Evolutionary conservation across 2,329 filamentous ascomycete species (phyloP), one percentile per base, ranked within the genome.

Genomic region (Trichophyton benhamiae): DNA sequence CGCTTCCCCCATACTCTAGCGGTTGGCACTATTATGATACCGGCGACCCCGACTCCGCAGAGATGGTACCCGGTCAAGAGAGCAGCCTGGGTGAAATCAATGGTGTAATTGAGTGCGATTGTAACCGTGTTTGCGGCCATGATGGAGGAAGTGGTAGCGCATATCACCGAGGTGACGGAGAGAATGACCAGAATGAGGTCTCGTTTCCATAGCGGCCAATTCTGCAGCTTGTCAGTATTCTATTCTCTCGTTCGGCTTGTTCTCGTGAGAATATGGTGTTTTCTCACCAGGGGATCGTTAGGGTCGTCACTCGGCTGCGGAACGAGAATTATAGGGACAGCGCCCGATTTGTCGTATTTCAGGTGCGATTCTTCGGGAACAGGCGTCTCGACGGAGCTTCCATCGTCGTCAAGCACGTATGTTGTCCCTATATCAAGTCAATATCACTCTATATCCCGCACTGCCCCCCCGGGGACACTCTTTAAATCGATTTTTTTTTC

Each of bases 1-100:
- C 91, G 82, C 75, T 96, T 96, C 44, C 92, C 92, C 88, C 89
- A 96, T 65, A 96, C 87, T 62, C 91, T 84, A 20, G 89, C 90
- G 0, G 87, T 89, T 0, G 92, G 89, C 2, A 96, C 91, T 74
- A 91, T 91, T 65, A 96, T 80, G 72, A 94, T 84, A 58, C 89
- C 91, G 0, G 87, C 87, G 13, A 90, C 78, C 9, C 89, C 91
- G 2, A 90, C 88, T 20, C 90, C 92, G 30, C 91, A 82, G 20
- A 96, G 80, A 72, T 90, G 91, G 73, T 91, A 95, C 60, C 91
- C 91, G 0, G 91, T 96, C 46, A 96, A 77, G 11, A 94, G 78
- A 2, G 91, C 91, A 62, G 91, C 84, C 49, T 86, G 78, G n/a
- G 87, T 88, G 68, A 96, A 89, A 57, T 80, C 79, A 57, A 79